phyloP scores from a whole-genome alignment of 2,329 filamentous ascomycete genomes.

The Didymella glomerata region DNA sequence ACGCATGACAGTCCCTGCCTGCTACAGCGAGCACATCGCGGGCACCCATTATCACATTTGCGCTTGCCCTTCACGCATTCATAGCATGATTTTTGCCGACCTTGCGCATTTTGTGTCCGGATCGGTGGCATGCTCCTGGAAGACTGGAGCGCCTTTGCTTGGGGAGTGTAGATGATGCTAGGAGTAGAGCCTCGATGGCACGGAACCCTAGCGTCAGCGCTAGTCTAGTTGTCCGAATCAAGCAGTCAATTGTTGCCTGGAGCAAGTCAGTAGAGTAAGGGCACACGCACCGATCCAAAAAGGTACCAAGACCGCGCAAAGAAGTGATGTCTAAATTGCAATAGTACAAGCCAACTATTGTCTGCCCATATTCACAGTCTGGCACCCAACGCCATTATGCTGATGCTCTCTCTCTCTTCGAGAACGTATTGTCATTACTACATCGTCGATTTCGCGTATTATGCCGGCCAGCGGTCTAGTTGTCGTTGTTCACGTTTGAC shows the following conservation, averaged over 20 bases:
- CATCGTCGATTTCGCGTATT: slow-evolving; percentile 5
- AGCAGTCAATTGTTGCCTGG: neutral
- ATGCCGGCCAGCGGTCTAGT: slow-evolving; percentile 16
- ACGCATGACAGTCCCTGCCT: slow-evolving; percentile 59
- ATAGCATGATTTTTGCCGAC: slow-evolving; percentile 63
- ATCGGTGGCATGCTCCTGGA: slow-evolving; percentile 53
- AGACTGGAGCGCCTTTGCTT: neutral
- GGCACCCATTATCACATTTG: slow-evolving; percentile 62
- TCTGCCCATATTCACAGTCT: slow-evolving; percentile 18
- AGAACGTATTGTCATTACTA: slow-evolving; percentile 20
- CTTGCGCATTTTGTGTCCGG: slow-evolving; percentile 33
- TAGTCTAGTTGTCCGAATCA: neutral
- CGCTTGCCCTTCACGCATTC: slow-evolving; percentile 67
- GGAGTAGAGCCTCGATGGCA: neutral
- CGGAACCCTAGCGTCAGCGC: slow-evolving; percentile 11
- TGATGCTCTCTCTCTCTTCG: slow-evolving; percentile 27
- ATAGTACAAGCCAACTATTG: slow-evolving; percentile 5
- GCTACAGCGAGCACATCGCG: slow-evolving; percentile 62
- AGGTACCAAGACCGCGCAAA: neutral
- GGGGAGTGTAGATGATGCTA: neutral
- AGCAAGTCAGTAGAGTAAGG: neutral
- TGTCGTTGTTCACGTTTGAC: slow-evolving; percentile 19
- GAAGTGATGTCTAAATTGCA: slow-evolving; percentile 2
- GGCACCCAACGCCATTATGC: slow-evolving; percentile 34
- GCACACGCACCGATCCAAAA: neutral